Evolutionary conservation across 1,284 basidiomycete genomes (phyloP).

Genomic region (Tylopilus sp.): DNA sequence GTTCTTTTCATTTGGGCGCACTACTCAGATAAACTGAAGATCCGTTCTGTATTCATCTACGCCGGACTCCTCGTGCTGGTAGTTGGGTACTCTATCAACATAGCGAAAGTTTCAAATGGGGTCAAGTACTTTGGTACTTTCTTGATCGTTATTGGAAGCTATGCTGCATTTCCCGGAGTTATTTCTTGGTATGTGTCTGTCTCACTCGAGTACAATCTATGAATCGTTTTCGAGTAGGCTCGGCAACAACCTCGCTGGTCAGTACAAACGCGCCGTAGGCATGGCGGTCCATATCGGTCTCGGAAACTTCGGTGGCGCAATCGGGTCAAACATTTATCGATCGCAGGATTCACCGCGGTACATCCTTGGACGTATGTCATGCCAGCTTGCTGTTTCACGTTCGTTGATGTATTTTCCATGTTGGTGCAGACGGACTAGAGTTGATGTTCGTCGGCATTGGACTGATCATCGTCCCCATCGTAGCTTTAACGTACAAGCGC

Average conservation of each 20-base stretch:
- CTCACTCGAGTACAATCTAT: neutral
- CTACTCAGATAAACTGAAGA: conserved; percentile 55
- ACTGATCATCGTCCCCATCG: conserved; percentile 47
- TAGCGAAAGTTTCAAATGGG: conserved; percentile 38
- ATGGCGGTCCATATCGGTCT: conserved; percentile 45
- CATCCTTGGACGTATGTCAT: conserved; percentile 52
- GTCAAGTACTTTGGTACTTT: conserved; percentile 69
- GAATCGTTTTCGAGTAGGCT: conserved; percentile 31
- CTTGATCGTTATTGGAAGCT: conserved; percentile 57
- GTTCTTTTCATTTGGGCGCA: conserved; percentile 50
- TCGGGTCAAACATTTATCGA: conserved; percentile 56
- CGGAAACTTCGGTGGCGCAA: conserved; percentile 38
- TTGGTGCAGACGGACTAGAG: conserved; percentile 52
- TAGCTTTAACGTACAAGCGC: conserved; percentile 48
- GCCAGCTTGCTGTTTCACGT: neutral
- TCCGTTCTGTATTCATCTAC: conserved; percentile 60
- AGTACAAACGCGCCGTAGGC: conserved; percentile 47
- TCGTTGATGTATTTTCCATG: neutral
- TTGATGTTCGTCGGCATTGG: conserved; percentile 68
- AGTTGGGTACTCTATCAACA: conserved; percentile 65
- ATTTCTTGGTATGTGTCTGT: conserved; percentile 53
- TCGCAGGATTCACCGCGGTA: conserved; percentile 57
- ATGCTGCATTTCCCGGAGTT: conserved; percentile 59
- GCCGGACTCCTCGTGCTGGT: conserved; percentile 50
- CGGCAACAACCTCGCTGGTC: conserved; percentile 46